Evolutionary conservation across 169 alveolate genomes (phyloP), one percentile per base, ranked within the genome.

Genomic region (Haemoproteus tartakovskyi): DNA sequence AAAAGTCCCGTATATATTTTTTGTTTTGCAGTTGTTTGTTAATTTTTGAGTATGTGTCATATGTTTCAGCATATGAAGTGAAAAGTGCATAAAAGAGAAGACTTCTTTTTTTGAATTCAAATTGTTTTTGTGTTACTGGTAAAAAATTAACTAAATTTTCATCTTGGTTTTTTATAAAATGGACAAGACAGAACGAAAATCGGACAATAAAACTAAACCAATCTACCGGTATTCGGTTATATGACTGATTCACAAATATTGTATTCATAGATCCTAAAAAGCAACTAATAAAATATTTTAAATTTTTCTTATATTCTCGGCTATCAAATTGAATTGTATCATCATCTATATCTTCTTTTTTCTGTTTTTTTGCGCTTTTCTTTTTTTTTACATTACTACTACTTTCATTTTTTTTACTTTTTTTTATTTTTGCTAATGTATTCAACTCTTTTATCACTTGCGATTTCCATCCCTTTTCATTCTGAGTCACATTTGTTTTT

Each of bases 161-260:
- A 40, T 74, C 78, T 27, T 74, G 62, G 12, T 74, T 74, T 40
- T 74, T 74, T 78, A 74, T 57, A 74, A 74, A 74, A 26, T 74
- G 84, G 54, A 74, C 59, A 60, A 74, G 59, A 22, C 84, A 74
- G 21, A 74, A 43, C 22, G 84, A 74, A 74, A 74, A 74, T 59
- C 84, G 33, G 27, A 45, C 59, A 27, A 74, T 54, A 48, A 74
- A 74, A 38, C 84, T 74, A 8, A 74, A 27, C 84, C 84, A 74
- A 36, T 74, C 84, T 22, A 74, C 84, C 9, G 62, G 43, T 74
- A 74, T 74, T 30, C 59, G 50, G 40, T 57, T 59, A 24, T 74
- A 57, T 5, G 78, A 74, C 38, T 74, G 78, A 57, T 74, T 74
- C 43, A 74, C 62, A 48, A 56, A 74, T 26, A 74, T 18, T 2